A percentile compares a stretch with the other conserved stretches of the same genome.
These are phyloP conservation scores for Pythium biforme DNA, from an alignment of 352 stramenopile genomes.

Conservation along the genomic window DNA sequence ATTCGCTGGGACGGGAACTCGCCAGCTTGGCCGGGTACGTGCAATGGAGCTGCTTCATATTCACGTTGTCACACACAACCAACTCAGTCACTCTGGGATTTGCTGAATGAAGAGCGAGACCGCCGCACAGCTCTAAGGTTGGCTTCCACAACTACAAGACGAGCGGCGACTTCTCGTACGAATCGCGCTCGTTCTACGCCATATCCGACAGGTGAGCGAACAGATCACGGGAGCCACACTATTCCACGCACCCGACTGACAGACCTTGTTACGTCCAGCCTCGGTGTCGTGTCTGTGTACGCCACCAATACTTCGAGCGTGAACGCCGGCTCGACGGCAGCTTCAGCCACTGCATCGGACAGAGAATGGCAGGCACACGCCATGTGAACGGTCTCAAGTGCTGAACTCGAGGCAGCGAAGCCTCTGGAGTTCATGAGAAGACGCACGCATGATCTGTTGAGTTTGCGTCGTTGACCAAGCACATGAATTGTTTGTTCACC, in stretches of 20 bases:
- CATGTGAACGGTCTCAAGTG: conserved; percentile 12
- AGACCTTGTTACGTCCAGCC: conserved; percentile 20
- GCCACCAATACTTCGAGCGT: conserved; percentile 7
- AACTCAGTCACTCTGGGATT: neutral
- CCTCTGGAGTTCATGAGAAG: neutral
- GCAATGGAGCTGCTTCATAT: neutral
- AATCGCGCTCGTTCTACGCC: conserved; percentile 45
- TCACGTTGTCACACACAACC: neutral
- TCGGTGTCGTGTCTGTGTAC: conserved; percentile 61
- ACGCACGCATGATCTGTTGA: neutral
- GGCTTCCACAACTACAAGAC: conserved; percentile 55
- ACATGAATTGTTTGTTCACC: neutral
- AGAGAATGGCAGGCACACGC: conserved; percentile 15
- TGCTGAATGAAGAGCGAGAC: conserved; percentile 2
- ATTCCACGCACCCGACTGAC: neutral
- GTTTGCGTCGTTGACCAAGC: neutral
- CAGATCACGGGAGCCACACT: neutral
- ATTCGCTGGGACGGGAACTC: neutral
- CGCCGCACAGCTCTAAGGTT: conserved; percentile 17
- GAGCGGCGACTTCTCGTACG: conserved; percentile 67
- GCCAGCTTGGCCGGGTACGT: conserved; percentile 12
- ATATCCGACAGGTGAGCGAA: conserved; percentile 72
- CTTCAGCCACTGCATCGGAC: neutral
- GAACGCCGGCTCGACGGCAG: conserved; percentile 13
- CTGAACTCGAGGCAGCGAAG: neutral